phyloP scores from a whole-genome alignment of 176 grass and related monocot genomes.

The Zoysia pacifica region DNA sequence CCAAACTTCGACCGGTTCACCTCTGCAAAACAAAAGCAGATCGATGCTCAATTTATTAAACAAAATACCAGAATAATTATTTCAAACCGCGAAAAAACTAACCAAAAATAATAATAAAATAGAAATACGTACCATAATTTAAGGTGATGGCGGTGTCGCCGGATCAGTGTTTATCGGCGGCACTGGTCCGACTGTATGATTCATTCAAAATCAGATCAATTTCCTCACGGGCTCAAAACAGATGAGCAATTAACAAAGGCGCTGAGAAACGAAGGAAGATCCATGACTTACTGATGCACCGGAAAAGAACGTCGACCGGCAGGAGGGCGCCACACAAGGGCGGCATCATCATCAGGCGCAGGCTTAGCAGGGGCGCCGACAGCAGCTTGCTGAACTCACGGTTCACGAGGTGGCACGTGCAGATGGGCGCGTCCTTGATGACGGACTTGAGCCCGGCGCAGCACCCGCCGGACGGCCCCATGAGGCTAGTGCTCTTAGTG shows the following conservation, averaged over 20 bases:
- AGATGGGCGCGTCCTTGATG: background rate
- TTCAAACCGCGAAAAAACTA: background rate
- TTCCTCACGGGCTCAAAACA: background rate
- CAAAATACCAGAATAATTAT: background rate
- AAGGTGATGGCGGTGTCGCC: background rate
- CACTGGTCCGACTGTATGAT: background rate
- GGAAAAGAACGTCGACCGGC: background rate
- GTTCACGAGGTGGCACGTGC: conserved; percentile 13
- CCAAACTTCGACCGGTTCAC: background rate
- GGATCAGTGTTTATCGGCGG: conserved; percentile 4
- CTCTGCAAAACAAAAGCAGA: background rate
- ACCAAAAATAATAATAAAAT: background rate
- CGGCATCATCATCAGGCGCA: background rate
- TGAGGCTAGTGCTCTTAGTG: background rate
- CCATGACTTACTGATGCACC: background rate
- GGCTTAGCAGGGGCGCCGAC: background rate
- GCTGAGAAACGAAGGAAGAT: too few species aligned
- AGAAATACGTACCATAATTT: background rate
- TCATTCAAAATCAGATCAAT: background rate
- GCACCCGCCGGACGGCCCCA: background rate
- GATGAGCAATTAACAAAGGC: background rate
- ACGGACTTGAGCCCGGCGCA: background rate
- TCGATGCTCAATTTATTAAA: background rate
- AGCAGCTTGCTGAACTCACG: background rate
- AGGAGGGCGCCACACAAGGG: background rate